phyloP scores from a whole-genome alignment of 768 basidiomycete genomes.

The Inosperma sp. region DNA sequence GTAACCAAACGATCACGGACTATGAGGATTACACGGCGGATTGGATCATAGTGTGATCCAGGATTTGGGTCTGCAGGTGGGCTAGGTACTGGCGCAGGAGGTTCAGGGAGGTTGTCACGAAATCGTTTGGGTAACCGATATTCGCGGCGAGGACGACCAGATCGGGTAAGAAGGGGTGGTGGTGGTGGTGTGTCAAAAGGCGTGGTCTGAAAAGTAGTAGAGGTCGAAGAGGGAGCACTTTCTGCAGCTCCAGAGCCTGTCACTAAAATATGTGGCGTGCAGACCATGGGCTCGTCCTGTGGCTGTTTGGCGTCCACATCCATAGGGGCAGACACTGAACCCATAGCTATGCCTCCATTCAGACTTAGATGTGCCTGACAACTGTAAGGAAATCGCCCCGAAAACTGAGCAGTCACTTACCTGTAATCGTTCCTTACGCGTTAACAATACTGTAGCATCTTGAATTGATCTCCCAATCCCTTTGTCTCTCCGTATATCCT shows the following conservation, averaged over 20 bases:
- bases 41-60: neutral
- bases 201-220: no score
- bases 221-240: no score
- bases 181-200: neutral
- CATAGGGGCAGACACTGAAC: no score
- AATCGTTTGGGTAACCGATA: neutral
- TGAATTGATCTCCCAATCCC: neutral
- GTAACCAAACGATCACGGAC: constrained; percentile 11
- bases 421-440: constrained; percentile 5
- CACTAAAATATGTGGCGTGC: no score
- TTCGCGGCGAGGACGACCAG: constrained; percentile 3
- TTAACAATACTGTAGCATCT: neutral
- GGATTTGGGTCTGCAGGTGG: neutral
- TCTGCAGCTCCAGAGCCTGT: no score
- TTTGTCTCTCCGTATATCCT: constrained; percentile 5
- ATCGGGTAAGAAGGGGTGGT: neutral
- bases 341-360: no score
- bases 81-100: neutral
- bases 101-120: constrained; percentile 1
- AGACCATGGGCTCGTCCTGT: no score
- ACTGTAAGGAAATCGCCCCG: no score
- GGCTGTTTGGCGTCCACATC: no score
- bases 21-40: neutral
- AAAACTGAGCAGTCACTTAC: no score
- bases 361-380: no score